phyloP scores from a whole-genome alignment of 257 asterid species.

The Eustoma russellianum region DNA sequence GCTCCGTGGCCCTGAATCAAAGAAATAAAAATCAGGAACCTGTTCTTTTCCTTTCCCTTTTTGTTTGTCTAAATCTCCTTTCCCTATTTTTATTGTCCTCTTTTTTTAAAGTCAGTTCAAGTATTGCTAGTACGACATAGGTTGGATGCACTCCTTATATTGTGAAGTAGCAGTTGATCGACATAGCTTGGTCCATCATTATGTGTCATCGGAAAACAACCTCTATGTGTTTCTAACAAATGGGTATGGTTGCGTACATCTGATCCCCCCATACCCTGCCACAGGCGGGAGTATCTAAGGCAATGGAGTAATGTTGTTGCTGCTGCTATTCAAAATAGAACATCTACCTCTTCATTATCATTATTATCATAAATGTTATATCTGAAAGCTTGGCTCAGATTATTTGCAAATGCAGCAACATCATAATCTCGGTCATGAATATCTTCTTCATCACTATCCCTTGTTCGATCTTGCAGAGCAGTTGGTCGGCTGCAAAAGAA shows the following conservation, averaged over 20 bases:
- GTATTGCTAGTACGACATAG: not conserved
- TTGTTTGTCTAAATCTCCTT: too few species aligned
- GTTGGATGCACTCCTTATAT: too few species aligned
- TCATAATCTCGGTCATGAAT: slow-evolving; percentile 86
- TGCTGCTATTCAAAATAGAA: not conserved
- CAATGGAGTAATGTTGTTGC: too few species aligned
- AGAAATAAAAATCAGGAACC: slow-evolving; percentile 11
- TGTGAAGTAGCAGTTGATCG: too few species aligned
- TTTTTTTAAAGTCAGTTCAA: not conserved
- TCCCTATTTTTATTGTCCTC: too few species aligned
- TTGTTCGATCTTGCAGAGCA: slow-evolving; percentile 68
- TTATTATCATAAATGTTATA: slow-evolving; percentile 74
- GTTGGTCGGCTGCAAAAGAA: slow-evolving; percentile 76
- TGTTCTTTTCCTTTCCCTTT: not conserved
- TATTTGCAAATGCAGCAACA: slow-evolving; percentile 83
- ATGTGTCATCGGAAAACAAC: too few species aligned
- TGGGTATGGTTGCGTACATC: too few species aligned
- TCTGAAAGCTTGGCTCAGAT: slow-evolving; percentile 85
- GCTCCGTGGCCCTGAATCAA: slow-evolving; percentile 68
- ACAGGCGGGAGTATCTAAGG: too few species aligned
- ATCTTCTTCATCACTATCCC: slow-evolving; percentile 94
- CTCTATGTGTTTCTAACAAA: too few species aligned
- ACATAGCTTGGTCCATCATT: too few species aligned
- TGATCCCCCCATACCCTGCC: too few species aligned
- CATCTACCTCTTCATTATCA: slow-evolving; percentile 58